Evolutionary conservation across 2,329 filamentous ascomycete genomes (phyloP).

Genomic region (Paramyrothecium roridum): DNA sequence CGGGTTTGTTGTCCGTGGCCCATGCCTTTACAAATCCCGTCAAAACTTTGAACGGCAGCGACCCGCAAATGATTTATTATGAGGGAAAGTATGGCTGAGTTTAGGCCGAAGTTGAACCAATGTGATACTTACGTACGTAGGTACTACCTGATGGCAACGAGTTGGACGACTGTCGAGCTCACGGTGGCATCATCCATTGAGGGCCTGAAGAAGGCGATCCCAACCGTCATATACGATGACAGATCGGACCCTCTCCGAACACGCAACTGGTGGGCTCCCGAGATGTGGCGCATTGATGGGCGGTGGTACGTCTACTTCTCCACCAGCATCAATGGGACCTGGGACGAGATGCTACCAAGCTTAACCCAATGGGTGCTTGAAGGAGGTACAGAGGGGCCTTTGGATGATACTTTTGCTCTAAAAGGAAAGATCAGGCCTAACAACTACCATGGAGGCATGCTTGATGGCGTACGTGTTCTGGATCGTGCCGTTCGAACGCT

Average conservation of each 20-base stretch:
- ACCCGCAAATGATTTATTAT: slow-evolving; percentile 5
- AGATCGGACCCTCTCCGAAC: slow-evolving; percentile 6
- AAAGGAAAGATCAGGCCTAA: slow-evolving; percentile 8
- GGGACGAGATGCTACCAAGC: slow-evolving; percentile 12
- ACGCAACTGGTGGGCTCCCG: slow-evolving; percentile 14
- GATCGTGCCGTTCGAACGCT: not conserved
- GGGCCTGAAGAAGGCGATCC: slow-evolving; percentile 10
- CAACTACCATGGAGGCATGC: slow-evolving; percentile 11
- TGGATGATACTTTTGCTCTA: slow-evolving; percentile 5
- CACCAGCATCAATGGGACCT: slow-evolving; percentile 9
- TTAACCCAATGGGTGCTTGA: slow-evolving; percentile 9
- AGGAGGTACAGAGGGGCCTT: slow-evolving; percentile 7
- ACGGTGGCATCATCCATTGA: slow-evolving; percentile 10
- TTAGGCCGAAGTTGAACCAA: not conserved
- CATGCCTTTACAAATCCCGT: slow-evolving; percentile 8
- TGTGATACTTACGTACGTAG: not conserved
- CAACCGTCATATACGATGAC: slow-evolving; percentile 8
- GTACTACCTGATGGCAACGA: slow-evolving; percentile 14
- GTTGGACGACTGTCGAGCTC: slow-evolving; percentile 12
- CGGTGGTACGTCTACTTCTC: slow-evolving; percentile 16
- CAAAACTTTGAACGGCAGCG: slow-evolving; percentile 2
- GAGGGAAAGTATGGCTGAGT: slow-evolving; percentile 3
- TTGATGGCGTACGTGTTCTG: slow-evolving; percentile 4
- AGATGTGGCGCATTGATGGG: slow-evolving; percentile 11
- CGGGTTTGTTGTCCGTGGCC: not conserved